These are phyloP conservation scores for Bisporella sp. DNA, from an alignment of 2,329 filamentous ascomycete species.

Conservation along the genomic window DNA sequence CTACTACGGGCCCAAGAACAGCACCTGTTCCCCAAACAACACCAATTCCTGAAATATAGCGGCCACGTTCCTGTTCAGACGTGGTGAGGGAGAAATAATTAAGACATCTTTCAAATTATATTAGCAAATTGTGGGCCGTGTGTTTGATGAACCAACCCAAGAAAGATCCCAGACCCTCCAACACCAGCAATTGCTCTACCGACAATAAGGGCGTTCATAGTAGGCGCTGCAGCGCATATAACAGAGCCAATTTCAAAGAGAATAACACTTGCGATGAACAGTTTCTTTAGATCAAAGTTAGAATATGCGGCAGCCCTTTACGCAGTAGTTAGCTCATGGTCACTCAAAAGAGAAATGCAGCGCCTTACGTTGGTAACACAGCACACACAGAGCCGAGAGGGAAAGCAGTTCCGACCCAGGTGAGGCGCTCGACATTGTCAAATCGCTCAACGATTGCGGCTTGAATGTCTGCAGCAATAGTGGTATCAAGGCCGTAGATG, in stretches of 20 bases:
- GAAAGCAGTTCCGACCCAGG: slow-evolving; percentile 35
- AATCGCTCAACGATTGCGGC: slow-evolving; percentile 31
- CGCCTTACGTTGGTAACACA: no score
- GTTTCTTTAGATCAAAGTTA: slow-evolving; percentile 7
- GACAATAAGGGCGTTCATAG: slow-evolving; percentile 35
- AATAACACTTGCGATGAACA: slow-evolving; percentile 13
- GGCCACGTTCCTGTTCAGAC: slow-evolving; percentile 22
- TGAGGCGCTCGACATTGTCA: slow-evolving; percentile 28
- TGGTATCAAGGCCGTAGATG: slow-evolving; percentile 1
- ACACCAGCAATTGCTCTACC: slow-evolving; percentile 34
- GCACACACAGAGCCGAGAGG: slow-evolving; percentile 24
- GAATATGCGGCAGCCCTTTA: no score
- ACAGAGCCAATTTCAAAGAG: slow-evolving; percentile 18
- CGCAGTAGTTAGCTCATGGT: no score
- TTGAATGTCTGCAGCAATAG: slow-evolving; percentile 38
- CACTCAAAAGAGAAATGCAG: no score
- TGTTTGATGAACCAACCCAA: slow-evolving; percentile 10
- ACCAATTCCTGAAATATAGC: slow-evolving; percentile 26
- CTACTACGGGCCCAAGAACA: slow-evolving; percentile 32
- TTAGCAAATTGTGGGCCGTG: neutral
- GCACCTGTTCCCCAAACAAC: slow-evolving; percentile 32
- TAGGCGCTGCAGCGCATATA: slow-evolving; percentile 23
- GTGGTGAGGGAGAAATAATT: slow-evolving; percentile 26
- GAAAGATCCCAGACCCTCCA: slow-evolving; percentile 30
- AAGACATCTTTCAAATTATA: slow-evolving; percentile 17